phyloP scores from a whole-genome alignment of 164 flowering plant species.

The Malania oleifera region DNA sequence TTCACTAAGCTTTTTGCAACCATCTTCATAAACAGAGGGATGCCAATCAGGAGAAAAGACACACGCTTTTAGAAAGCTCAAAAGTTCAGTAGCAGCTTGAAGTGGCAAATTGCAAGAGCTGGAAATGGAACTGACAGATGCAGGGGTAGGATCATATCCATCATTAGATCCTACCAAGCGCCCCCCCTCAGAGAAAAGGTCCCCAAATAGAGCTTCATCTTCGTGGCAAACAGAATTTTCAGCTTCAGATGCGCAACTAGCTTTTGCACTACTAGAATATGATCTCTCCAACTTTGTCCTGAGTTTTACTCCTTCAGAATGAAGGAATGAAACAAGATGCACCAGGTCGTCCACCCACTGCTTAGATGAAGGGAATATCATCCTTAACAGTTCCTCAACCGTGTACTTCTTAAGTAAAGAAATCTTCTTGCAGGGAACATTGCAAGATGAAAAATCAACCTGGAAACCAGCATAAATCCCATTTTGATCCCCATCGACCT shows the following conservation, averaged over 20 bases:
- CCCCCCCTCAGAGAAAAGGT: conserved; percentile 87
- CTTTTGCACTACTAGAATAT: conserved; percentile 42
- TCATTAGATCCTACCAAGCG: conserved; percentile 69
- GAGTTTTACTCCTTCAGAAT: conserved; percentile 72
- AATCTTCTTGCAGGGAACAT: conserved; percentile 39
- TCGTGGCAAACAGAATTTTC: conserved; percentile 70
- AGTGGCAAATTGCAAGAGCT: conserved; percentile 46
- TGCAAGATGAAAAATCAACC: conserved; percentile 34
- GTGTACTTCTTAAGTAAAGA: conserved; percentile 52
- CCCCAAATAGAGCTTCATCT: conserved; percentile 96
- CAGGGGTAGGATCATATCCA: conserved; percentile 55
- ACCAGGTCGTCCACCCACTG: conserved; percentile 75
- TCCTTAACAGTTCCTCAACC: conserved; percentile 46
- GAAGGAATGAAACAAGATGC: conserved; percentile 68
- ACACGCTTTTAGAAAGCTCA: conserved; percentile 50
- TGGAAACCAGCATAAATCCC: conserved; percentile 18
- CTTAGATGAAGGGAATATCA: conserved; percentile 57
- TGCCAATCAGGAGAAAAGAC: conserved; percentile 62
- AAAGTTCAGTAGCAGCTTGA: conserved; percentile 67
- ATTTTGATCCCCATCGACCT: conserved; percentile 20
- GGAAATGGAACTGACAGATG: conserved; percentile 35
- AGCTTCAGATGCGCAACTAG: conserved; percentile 39
- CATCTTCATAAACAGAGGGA: conserved; percentile 53
- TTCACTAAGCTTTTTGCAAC: conserved; percentile 42
- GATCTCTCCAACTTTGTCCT: conserved; percentile 66